Evolutionary conservation across 2,329 filamentous ascomycete species (phyloP).

Genomic region (Venturia pyrina): DNA sequence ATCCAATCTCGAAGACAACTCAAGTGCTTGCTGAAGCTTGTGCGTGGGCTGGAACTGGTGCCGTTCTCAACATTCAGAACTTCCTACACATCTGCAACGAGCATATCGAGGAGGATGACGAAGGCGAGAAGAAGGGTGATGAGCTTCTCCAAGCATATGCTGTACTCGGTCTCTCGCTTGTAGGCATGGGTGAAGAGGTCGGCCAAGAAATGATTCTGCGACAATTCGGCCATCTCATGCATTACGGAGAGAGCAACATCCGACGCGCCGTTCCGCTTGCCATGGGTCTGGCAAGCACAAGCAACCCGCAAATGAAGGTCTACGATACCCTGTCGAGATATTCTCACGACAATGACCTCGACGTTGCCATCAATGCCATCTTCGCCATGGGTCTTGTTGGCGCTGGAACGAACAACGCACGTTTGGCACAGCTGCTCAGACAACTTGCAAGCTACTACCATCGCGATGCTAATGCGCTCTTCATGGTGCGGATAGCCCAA

Average conservation of each 20-base stretch:
- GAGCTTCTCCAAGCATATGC: slow-evolving; percentile 94
- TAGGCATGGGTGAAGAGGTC: slow-evolving; percentile 96
- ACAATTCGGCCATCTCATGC: slow-evolving; percentile 97
- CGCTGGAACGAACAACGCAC: slow-evolving; percentile 95
- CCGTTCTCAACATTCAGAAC: slow-evolving; percentile 94
- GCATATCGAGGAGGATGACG: slow-evolving; percentile 81
- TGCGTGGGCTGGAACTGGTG: slow-evolving; percentile 94
- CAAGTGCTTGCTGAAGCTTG: slow-evolving; percentile 92
- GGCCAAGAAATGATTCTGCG: slow-evolving; percentile 98
- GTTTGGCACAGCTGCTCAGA: slow-evolving; percentile 83
- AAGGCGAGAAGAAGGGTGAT: slow-evolving; percentile 47
- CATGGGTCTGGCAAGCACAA: slow-evolving; percentile 92
- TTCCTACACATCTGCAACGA: slow-evolving; percentile 97
- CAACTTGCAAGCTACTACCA: slow-evolving; percentile 98
- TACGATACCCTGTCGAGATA: slow-evolving; percentile 97
- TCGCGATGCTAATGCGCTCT: slow-evolving; percentile 87
- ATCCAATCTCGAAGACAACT: slow-evolving; percentile 94
- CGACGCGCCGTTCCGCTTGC: slow-evolving; percentile 90
- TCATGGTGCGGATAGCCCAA: slow-evolving; percentile 98
- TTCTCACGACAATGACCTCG: slow-evolving; percentile 96
- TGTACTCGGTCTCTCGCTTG: slow-evolving; percentile 84
- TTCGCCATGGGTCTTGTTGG: slow-evolving; percentile 98
- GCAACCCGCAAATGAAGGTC: slow-evolving; percentile 99
- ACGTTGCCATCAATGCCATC: slow-evolving; percentile 96
- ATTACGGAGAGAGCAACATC: slow-evolving; percentile 96